Base-by-base conservation (phyloP, 2,329 filamentous ascomycete species). In the Aspergillus ustus region DNA sequence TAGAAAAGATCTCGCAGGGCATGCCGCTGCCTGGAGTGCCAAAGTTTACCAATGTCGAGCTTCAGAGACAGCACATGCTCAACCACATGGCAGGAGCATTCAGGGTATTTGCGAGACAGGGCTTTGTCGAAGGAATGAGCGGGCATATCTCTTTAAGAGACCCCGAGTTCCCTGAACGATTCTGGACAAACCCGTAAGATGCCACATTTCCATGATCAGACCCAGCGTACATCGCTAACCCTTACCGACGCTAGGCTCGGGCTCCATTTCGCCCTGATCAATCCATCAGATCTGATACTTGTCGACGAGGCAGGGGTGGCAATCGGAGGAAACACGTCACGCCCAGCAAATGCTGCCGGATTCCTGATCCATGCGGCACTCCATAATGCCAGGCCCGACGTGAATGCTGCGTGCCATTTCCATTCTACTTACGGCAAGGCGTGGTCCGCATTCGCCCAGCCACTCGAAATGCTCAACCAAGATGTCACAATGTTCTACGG, bases 401-500 rank as follows among this genome's bases (percentile, higher is more conserved):
- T 82, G 7, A 73, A 77, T 56, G 80, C 78, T 48, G 80, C 80
- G 4, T 78, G 77, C 40, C 81, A 82, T 64, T 75, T 72, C 15
- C 81, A 83, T 68, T 77, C 73, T 2, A 77, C 79, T 13, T 78
- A 81, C 57, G 80, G 81, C 5, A 73, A 80, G 49, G 75, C 78
- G 2, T 82, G 75, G 69, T 80, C 77, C 59, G 69, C 73, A 4
- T 72, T 82, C 31, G 80, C 77, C 7, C 70, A 75, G 19, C 77
- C 74, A 25, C 67, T 82, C 37, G 79, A 82, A 52, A 79, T 77
- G 54, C 66, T 81, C 34, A 81, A 77, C 11, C 81, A 83, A 56
- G 71, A 72, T 73, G 84, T 89, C 6, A 86, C 84, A 70, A 86
- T 86, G 68, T 83, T 91, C 64, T 85, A 90, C 72, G 60, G 45